Conservation (phyloP, 129 eudicot species). For the Artemisia annua region DNA sequence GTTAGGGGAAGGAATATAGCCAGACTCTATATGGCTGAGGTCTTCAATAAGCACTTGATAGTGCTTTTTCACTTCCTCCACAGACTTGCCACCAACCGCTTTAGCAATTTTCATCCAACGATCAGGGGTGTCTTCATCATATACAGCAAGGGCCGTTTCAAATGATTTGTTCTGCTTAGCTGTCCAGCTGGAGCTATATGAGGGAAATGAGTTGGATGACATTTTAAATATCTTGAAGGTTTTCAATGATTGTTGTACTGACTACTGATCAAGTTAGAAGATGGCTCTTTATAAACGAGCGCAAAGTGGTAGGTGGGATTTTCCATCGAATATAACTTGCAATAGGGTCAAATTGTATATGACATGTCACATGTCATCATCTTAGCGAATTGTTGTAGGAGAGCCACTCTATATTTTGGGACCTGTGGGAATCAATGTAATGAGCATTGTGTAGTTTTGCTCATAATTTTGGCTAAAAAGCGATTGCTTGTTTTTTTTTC, state of each 20-base stretch:
- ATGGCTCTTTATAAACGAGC: constrained; percentile 49
- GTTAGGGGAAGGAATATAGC: constrained; percentile 57
- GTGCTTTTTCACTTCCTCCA: constrained; percentile 74
- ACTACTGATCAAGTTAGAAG: constrained; percentile 28
- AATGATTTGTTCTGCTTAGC: constrained; percentile 64
- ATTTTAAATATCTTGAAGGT: constrained; percentile 24
- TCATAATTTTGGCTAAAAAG: neutral
- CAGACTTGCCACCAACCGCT: constrained; percentile 68
- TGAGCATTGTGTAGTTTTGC: neutral
- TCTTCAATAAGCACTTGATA: constrained; percentile 68
- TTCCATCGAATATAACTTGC: constrained; percentile 42
- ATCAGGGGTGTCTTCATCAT: constrained; percentile 69
- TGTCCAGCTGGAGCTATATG: constrained; percentile 53
- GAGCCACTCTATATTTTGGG: constrained; percentile 21
- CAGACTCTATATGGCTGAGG: constrained; percentile 62
- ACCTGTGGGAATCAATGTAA: neutral
- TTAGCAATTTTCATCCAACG: constrained; percentile 69
- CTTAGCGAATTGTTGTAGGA: constrained; percentile 24
- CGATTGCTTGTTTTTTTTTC: neutral
- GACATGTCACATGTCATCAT: constrained; percentile 24
- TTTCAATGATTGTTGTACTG: neutral
- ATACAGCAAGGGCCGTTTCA: constrained; percentile 64
- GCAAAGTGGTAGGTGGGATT: constrained; percentile 34
- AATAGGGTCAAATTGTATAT: constrained; percentile 29
- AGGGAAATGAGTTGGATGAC: constrained; percentile 56